Percentiles rank a stretch among this genome's conserved stretches.
These are phyloP conservation scores for Daldinia loculata DNA, from an alignment of 495 filamentous ascomycete species.

Conservation along the genomic window DNA sequence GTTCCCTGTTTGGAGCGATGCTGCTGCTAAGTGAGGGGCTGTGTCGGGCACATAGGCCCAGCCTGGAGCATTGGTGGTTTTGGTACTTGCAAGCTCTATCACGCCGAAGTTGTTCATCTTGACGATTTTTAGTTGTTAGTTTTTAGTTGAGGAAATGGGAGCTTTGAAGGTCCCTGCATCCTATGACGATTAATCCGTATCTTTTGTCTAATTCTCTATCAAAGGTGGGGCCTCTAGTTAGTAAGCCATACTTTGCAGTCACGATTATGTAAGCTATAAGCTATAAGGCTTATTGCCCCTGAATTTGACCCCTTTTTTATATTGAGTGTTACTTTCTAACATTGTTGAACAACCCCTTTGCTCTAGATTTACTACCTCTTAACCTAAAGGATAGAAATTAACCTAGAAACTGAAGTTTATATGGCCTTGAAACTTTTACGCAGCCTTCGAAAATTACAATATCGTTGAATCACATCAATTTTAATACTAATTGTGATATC, in stretches of 20 bases:
- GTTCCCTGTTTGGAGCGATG: conserved; percentile 54
- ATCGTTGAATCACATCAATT: too few relatives aligned
- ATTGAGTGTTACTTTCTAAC: not conserved
- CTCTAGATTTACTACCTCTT: too few relatives aligned
- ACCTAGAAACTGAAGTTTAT: too few relatives aligned
- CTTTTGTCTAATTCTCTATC: not conserved
- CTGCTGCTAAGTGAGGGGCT: conserved; percentile 30
- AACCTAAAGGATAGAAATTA: too few relatives aligned
- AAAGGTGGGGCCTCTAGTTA: conserved; percentile 10
- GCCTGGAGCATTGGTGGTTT: conserved; percentile 74
- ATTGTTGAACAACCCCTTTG: too few relatives aligned
- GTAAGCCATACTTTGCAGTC: not conserved
- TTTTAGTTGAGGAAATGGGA: not conserved
- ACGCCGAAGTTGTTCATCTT: conserved; percentile 68
- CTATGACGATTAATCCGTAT: conserved; percentile 26
- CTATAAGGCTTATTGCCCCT: not conserved
- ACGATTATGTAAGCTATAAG: not conserved
- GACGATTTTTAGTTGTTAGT: not conserved
- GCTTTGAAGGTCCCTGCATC: not conserved
- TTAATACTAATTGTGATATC: not conserved
- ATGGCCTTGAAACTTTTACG: too few relatives aligned
- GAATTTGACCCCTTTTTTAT: not conserved
- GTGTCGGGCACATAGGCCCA: conserved; percentile 89
- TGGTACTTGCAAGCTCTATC: conserved; percentile 76
- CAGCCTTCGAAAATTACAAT: too few relatives aligned